Percentiles rank a stretch among this genome's conserved stretches.
Conservation (phyloP, 345 rosid species). For the Sonneratia alba region DNA sequence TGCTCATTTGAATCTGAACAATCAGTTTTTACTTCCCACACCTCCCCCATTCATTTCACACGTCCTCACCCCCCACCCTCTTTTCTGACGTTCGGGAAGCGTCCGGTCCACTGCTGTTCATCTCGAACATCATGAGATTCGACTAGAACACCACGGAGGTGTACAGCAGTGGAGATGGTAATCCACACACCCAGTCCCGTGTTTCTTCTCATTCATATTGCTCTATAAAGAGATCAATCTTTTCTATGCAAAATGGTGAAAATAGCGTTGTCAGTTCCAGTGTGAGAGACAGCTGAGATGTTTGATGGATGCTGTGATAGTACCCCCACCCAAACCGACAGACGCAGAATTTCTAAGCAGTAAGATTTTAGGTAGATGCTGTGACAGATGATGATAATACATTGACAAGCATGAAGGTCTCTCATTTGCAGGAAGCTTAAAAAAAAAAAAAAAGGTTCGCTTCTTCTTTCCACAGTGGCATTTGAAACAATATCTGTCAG, state of each 20-base stretch:
- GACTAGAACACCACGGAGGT: constrained; percentile 1
- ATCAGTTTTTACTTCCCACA: no score
- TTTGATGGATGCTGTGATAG: no score
- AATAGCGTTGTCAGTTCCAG: background rate
- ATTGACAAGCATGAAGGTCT: no score
- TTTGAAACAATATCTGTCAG: background rate
- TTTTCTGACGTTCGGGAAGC: no score
- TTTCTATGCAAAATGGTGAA: background rate
- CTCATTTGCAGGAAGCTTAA: background rate
- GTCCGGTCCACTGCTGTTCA: no score
- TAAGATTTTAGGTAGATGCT: no score
- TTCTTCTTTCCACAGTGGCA: background rate
- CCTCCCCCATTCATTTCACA: no score
- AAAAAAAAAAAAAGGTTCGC: background rate
- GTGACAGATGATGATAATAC: no score
- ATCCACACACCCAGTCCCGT: constrained; percentile 3
- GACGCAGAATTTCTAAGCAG: background rate
- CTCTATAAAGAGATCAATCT: background rate
- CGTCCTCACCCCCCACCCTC: no score
- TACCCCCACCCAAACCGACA: background rate
- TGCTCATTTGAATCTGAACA: no score
- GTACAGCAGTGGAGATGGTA: constrained; percentile 1
- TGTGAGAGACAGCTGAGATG: background rate
- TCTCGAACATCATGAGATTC: no score
- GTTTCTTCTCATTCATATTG: background rate